A percentile compares a stretch with the other conserved stretches of the same genome.
These are phyloP conservation scores for Fusarium sp. DNA, from an alignment of 2,329 filamentous ascomycete species.

Conservation along the genomic window DNA sequence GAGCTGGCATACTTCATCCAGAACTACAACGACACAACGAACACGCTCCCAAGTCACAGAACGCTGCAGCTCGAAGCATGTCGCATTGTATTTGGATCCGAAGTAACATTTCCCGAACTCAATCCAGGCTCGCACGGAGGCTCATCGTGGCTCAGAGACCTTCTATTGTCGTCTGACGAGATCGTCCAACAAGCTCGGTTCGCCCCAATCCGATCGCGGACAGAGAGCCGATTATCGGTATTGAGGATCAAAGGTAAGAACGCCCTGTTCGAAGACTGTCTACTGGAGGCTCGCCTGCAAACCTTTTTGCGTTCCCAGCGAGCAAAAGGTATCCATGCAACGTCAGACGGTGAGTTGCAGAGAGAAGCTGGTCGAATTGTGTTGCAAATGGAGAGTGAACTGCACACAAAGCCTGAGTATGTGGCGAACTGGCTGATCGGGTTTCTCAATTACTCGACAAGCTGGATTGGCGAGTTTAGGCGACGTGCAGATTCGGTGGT, in stretches of 20 bases:
- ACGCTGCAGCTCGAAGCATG: conserved; percentile 32
- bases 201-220: conserved; percentile 20
- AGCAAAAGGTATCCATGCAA: not conserved
- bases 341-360: conserved; percentile 14
- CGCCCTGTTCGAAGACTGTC: conserved; percentile 29
- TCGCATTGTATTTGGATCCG: conserved; percentile 38
- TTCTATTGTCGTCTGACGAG: conserved; percentile 19
- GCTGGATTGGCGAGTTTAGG: conserved; percentile 23
- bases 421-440: conserved; percentile 33
- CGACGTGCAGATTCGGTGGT: conserved; percentile 1
- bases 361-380: conserved; percentile 26
- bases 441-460: conserved; percentile 10
- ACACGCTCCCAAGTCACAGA: conserved; percentile 24
- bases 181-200: conserved; percentile 27
- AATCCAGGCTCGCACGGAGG: conserved; percentile 7
- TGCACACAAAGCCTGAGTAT: conserved; percentile 25
- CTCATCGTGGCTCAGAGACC: conserved; percentile 28
- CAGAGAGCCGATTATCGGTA: conserved; percentile 22
- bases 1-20: conserved; percentile 39
- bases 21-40: conserved; percentile 22
- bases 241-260: conserved; percentile 33
- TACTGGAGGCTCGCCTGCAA: conserved; percentile 23
- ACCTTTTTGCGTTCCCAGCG: not conserved
- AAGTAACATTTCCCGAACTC: conserved; percentile 22
- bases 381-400: conserved; percentile 26